phyloP scores from a whole-genome alignment of 345 rosid species.

The Eucalyptus cloeziana region DNA sequence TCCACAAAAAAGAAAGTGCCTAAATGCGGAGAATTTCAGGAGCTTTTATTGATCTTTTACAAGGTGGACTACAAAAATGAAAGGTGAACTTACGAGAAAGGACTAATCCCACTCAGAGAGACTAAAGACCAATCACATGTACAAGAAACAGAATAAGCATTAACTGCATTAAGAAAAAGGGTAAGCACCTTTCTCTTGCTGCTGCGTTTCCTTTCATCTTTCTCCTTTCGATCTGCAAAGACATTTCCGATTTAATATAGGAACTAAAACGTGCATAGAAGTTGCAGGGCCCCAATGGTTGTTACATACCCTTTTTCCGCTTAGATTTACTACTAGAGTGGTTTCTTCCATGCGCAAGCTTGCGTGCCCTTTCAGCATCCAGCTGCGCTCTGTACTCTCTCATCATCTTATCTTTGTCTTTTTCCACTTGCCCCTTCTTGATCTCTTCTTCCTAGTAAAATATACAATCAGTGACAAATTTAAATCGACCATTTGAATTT shows the following conservation, averaged over 20 bases:
- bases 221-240: conserved; percentile 71
- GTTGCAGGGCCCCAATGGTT: not conserved
- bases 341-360: conserved; percentile 90
- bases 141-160: not conserved
- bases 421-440: conserved; percentile 80
- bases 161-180: not conserved
- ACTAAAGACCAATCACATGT: not conserved
- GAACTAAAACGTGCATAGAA: not conserved
- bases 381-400: conserved; percentile 94
- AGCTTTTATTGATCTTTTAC: not conserved
- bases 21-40: not conserved
- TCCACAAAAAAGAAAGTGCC: not conserved
- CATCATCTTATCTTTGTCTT: conserved; percentile 94
- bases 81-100: not conserved
- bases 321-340: conserved; percentile 50
- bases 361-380: conserved; percentile 91
- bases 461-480: not conserved
- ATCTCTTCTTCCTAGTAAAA: conserved; percentile 75
- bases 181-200: conserved; percentile 74
- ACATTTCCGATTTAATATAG: not conserved
- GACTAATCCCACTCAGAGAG: not conserved
- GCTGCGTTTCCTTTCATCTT: conserved; percentile 64
- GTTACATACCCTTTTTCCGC: conserved; percentile 35
- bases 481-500: not conserved
- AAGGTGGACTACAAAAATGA: not conserved